Evolutionary conservation across 306 rosid genomes (phyloP).

Genomic region (Pueraria montana): DNA sequence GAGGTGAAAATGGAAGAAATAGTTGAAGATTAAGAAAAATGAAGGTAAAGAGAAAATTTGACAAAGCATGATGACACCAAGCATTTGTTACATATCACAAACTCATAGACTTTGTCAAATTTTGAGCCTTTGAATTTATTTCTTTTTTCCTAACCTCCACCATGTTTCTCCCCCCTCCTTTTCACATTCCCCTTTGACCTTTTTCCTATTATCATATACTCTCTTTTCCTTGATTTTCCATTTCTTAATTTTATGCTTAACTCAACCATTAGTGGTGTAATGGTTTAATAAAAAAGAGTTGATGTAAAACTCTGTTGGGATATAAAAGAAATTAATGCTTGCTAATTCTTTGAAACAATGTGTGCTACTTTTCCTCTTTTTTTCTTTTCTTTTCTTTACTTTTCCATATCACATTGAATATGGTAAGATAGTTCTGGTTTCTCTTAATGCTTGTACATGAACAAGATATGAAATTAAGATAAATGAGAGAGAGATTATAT

Average conservation of each 20-base stretch:
- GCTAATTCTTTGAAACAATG: not conserved
- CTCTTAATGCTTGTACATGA: not conserved
- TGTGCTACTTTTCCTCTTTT: not conserved
- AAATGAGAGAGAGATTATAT: not conserved
- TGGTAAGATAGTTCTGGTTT: not conserved
- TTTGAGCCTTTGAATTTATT: not conserved
- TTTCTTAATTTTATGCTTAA: not conserved
- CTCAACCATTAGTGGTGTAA: not conserved
- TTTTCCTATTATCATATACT: not conserved
- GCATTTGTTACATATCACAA: too few species aligned
- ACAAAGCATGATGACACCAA: not conserved
- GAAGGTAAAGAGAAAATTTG: not conserved
- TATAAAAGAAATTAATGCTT: not conserved
- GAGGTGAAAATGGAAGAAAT: not conserved
- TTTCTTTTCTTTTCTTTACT: not conserved
- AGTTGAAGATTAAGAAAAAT: not conserved
- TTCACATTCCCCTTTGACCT: not conserved
- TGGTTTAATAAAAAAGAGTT: not conserved
- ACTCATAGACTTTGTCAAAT: too few species aligned
- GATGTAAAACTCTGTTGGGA: not conserved
- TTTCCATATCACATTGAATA: not conserved
- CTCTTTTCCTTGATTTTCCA: not conserved
- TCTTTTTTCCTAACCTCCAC: not conserved
- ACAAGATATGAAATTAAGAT: not conserved
- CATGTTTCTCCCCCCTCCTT: not conserved